Evolutionary conservation across 225 moss, liverwort and hornwort genomes (phyloP), one percentile per base, ranked within the genome.

Genomic region (Pseudoscleropodium purum): DNA sequence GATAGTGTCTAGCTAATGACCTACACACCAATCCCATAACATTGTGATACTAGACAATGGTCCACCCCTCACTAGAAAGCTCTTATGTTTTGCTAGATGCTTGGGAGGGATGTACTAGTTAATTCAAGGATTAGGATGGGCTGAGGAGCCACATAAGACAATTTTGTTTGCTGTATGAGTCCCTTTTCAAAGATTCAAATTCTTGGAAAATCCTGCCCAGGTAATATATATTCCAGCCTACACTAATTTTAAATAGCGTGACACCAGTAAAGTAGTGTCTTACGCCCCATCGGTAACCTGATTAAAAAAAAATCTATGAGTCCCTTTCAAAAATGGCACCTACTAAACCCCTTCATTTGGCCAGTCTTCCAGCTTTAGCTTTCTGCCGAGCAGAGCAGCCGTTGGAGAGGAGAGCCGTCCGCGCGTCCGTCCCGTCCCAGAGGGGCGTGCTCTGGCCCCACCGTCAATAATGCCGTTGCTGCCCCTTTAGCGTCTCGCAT

Each of bases 1-100:
- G 9, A 8, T 4, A 30, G 0, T 74, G 45, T 6, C 1, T 4
- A 29, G 3, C 1, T 0, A 3, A 16, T 0, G 0, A 27, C 27
- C 18, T 75, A 6, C 1, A 6, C 19, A 18, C 31, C 10, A 47
- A 7, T 41, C 15, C 13, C 4, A 1, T 25, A 43, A 27, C 16
- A 41, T 16, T 16, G 4, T 41, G 27, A 5, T 9, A 43, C 15
- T 0, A 43, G 0, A 2, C 9, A 43, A 26, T 27, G 0, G 7
- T 72, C 27, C 0, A 26, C 9, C 21, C 25, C 60, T 11, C 5
- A 25, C 25, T 60, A 10, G 25, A 60, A 60, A 60, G 25, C 5
- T 15, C 10, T 5, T 1, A 41, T 27, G 0, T 15, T 72, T 43
- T 43, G 5, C 3, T 41, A 43, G 5, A 16, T 27, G 8, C 36